Evolutionary conservation across 202 grass and related monocot species (phyloP).

Genomic region (Zizania palustris): DNA sequence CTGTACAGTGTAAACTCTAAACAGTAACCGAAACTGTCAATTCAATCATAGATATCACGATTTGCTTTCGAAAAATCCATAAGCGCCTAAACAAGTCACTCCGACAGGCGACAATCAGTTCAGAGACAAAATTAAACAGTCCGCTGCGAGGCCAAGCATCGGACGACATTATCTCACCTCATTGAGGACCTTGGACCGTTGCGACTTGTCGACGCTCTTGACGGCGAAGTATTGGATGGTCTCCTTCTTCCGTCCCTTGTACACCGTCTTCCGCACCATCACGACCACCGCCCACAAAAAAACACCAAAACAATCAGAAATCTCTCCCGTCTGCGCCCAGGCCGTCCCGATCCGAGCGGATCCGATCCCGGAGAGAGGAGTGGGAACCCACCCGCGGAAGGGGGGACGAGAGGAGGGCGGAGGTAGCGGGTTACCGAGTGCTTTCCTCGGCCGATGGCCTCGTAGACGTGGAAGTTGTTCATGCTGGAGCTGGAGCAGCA

Average conservation of each 20-base stretch:
- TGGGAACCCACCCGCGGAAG: background rate
- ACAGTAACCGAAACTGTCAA: background rate
- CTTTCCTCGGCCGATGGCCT: slow-evolving; percentile 91
- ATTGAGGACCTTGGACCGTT: slow-evolving; percentile 88
- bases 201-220: slow-evolving; percentile 98
- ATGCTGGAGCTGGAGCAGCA: slow-evolving; percentile 49
- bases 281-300: slow-evolving; percentile 26
- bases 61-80: background rate
- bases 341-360: slow-evolving; percentile 21
- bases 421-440: slow-evolving; percentile 69
- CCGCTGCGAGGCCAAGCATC: slow-evolving; percentile 1
- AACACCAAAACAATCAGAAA: slow-evolving; percentile 28
- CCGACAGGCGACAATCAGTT: background rate
- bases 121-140: slow-evolving; percentile 5
- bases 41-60: background rate
- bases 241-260: slow-evolving; percentile 99
- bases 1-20: slow-evolving; percentile 17
- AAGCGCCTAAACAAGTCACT: background rate
- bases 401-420: background rate
- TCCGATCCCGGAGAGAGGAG: slow-evolving; percentile 29
- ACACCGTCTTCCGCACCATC: slow-evolving; percentile 62
- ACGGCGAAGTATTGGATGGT: slow-evolving; percentile 95
- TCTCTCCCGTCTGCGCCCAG: background rate
- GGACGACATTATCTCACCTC: slow-evolving; percentile 64
- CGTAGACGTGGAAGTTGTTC: slow-evolving; percentile 99